A percentile compares a stretch with the other conserved stretches of the same genome.
Conservation (phyloP, 2,329 filamentous ascomycete genomes). For the Samsoniella hepiali region DNA sequence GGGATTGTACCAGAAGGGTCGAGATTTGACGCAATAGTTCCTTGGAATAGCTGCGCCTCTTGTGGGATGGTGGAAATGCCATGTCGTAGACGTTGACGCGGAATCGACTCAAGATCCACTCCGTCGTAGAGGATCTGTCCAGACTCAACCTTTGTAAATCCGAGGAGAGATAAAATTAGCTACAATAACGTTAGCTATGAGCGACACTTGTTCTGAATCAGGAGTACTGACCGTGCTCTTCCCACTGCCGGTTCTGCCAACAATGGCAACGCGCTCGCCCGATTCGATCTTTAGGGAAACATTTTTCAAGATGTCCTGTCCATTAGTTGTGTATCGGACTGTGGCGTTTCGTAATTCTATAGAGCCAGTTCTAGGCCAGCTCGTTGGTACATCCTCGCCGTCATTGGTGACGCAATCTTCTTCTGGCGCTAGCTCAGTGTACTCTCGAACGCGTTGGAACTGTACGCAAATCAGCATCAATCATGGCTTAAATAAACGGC, state of each 20-base stretch:
- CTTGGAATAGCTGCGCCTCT: constrained; percentile 55
- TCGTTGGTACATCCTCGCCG: constrained; percentile 36
- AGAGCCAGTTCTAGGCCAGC: constrained; percentile 45
- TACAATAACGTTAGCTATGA: constrained; percentile 19
- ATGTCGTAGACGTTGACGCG: constrained; percentile 48
- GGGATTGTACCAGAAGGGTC: constrained; percentile 57
- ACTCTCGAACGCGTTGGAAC: constrained; percentile 49
- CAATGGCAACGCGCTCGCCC: constrained; percentile 73
- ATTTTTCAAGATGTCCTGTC: constrained; percentile 47
- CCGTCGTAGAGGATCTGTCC: constrained; percentile 55
- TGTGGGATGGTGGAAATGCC: constrained; percentile 58
- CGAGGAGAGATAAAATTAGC: constrained; percentile 52
- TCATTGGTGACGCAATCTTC: constrained; percentile 39
- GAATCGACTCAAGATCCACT: constrained; percentile 49
- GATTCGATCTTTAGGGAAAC: constrained; percentile 53
- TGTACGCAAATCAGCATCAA: constrained; percentile 21
- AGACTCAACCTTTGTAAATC: constrained; percentile 50
- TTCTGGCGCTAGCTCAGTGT: constrained; percentile 41
- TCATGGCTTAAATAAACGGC: neutral
- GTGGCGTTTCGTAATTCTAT: constrained; percentile 49
- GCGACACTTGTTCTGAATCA: constrained; percentile 18
- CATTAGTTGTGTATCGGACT: constrained; percentile 44
- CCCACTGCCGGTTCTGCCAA: constrained; percentile 76
- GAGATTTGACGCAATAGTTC: constrained; percentile 53
- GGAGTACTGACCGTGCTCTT: constrained; percentile 67